Evolutionary conservation across 2,329 filamentous ascomycete species (phyloP), one percentile per base, ranked within the genome.

Genomic region (Monosporascus sp.): DNA sequence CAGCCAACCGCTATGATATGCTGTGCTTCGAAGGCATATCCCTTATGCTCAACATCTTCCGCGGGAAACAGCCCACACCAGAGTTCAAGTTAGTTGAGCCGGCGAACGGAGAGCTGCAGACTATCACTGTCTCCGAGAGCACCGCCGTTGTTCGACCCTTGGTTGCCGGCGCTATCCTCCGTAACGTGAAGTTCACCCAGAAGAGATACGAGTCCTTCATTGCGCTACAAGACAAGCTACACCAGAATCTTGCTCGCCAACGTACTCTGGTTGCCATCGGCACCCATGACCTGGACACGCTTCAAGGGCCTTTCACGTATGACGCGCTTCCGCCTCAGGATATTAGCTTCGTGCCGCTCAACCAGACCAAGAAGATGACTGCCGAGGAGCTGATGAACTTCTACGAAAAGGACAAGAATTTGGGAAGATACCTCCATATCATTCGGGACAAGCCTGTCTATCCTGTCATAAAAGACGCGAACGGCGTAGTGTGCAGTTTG

Each of bases 131-230:
- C 58, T 81, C 83, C 64, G 81, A 90, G 67, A 80, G 82, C 52
- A 96, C 91, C 34, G 79, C 80, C 53, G 82, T 86, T 71, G 86
- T 99, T 63, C 85, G 94, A 49, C 93, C 92, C 41, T 90, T 94
- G 61, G 88, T 96, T 59, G 90, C 93, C 17, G 91, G 88, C 57
- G 91, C 93, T 48, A 89, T 99, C 60, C 78, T 99, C 58, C 86
- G 94, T 61, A 90, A 91, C 69, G 82, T 99, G 77, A 91, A 86
- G 66, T 97, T 99, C 79, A 92, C 90, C 63, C 82, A 94, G 76
- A 90, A 87, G 62, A 83, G 88, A 61, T 99, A 99, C 72, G 90
- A 96, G 64, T 97, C 91, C 67, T 99, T 99, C 88, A 99, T 99
- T 69, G 84, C 87, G 53, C 82, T 99, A 48, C 94, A 99, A 76